Evolutionary conservation across 2,329 filamentous ascomycete genomes (phyloP), one percentile per base, ranked within the genome.

Genomic region (Paraphaeosphaeria minitans): DNA sequence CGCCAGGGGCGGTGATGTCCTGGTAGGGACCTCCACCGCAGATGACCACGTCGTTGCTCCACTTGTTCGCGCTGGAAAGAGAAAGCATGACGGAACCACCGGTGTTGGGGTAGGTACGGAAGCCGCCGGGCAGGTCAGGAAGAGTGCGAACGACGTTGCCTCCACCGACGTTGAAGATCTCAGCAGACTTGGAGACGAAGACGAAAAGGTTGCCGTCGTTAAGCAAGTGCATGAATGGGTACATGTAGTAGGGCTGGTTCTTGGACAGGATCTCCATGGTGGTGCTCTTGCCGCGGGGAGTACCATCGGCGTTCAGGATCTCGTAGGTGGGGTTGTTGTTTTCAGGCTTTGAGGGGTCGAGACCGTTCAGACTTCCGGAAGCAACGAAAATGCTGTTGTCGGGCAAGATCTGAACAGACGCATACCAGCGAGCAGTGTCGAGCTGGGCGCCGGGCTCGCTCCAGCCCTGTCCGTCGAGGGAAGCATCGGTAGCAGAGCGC

Each of bases 251-350:
- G 14, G 85, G 85, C 70, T 87, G 83, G 63, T 84, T 85, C 68
- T 81, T 81, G 55, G 75, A 77, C 24, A 88, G 75, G 39, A 87
- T 84, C 4, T 83, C 80, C 78, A 87, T 80, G 9, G 74, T 71
- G 45, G 81, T 78, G 66, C 78, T 85, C 19, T 73, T 69, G 49
- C 83, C 84, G 47, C 77, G 72, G 3, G 80, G 78, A 45, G 79
- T 70, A 57, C 83, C 85, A 43, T 79, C 66, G 29, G 74, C 60
- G 57, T 82, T 81, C n/a, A 87, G 75, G 27, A 87, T 80, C 67
- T 88, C 85, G 68, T 86, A 87, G 1, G 85, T 88, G 2, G 85
- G 85, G 66, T 88, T 87, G 76, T 87, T 87, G 76, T 88, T 87
- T 49, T 80, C 75, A 4, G 73, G 72, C 57, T 82, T 78, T 8